Base-by-base conservation (phyloP, 805 yeast species). In the Zygosaccharomyces gambellarensis region DNA sequence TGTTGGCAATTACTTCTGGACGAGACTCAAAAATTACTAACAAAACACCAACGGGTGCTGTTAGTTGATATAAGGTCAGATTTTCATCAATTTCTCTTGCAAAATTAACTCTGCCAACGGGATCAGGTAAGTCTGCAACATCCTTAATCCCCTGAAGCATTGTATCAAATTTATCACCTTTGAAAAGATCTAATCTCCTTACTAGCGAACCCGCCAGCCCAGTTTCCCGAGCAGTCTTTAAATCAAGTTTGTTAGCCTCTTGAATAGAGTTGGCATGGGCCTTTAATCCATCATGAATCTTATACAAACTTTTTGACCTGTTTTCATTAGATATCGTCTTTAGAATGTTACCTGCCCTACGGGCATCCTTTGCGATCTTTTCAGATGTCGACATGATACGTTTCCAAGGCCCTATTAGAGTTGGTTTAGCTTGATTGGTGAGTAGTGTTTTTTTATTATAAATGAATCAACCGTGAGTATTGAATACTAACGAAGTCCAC, bases 1-100 rank as follows among this genome's bases (percentile, higher is more conserved):
- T 94, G 65, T 94, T 95, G 47, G 99, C 99, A 72, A 94, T 94
- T 9, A 94, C 99, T 67, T 94, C 99, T 34, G 99, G 99, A 62
- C 99, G 80, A 28, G 96, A 82, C 70, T 94, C 99, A 67, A 94
- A 94, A 48, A 94, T 95, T 41, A 94, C 90, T 53, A 94, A 74
- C 40, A 94, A 69, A 0, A 89, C 97, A 17, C 99, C 99, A 4
- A 94, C 90, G 11, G 99, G 99, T 25, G 96, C 87, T 4, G 96
- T 85, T 10, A 92, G 77, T 63, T 96, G 75, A 68, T 82, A 85
- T 52, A 94, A 72, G 45, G 82, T 85, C 55, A 94, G 78, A n/a
- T 88, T 95, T 47, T 89, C 96, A 65, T 94, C 99, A 29, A 94
- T 73, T 66, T 88, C 81, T 39, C 84, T 82, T 32, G 95, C 90